Evolutionary conservation across 78 protist genomes (phyloP), one percentile per base, ranked within the genome.

Genomic region (Emiliania huxleyi): DNA sequence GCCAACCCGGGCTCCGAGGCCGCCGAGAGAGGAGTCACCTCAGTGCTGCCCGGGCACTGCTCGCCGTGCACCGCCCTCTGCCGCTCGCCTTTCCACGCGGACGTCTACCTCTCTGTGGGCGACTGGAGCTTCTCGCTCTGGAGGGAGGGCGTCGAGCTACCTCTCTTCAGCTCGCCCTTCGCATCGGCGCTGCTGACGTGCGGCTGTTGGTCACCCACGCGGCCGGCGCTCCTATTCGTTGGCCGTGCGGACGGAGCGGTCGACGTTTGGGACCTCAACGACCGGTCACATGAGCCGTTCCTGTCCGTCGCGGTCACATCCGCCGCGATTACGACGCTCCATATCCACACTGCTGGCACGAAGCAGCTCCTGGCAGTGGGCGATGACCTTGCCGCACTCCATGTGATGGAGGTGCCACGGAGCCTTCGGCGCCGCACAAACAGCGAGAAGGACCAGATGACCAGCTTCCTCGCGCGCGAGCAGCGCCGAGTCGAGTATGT

Each of bases 271-370:
- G 94, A 93, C 90, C 90, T 93, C 45, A 3, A 42, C 35, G 94
- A 93, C 56, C 91, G 94, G 29, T 75, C 94, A 44, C 94, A 93
- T 90, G 94, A 93, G 79, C 88, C 94, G 19, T 88, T 79, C 25
- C 23, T 88, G 48, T 1, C 45, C 8, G 25, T 43, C n/a, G 19
- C 0, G 23, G 44, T 73, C 42, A 45, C 89, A n/a, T 23, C 89
- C 23, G 89, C 69, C 1, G 89, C 89, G 6, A 46, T 45, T 12
- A 83, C 85, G 46, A 40, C 85, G 43, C 4, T 77, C 45, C 89
- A 77, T 73, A 33, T 69, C 43, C 46, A 71, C 62, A 4, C 71
- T 11, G 2, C 87, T n/a, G n/a, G 25, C 42, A 37, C 75, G 38
- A n/a, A 15, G 62, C 87, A 62, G 91, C 22, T 55, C 18, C 81